Conservation (phyloP, 108 stramenopile species). For the Seminavis robusta region DNA sequence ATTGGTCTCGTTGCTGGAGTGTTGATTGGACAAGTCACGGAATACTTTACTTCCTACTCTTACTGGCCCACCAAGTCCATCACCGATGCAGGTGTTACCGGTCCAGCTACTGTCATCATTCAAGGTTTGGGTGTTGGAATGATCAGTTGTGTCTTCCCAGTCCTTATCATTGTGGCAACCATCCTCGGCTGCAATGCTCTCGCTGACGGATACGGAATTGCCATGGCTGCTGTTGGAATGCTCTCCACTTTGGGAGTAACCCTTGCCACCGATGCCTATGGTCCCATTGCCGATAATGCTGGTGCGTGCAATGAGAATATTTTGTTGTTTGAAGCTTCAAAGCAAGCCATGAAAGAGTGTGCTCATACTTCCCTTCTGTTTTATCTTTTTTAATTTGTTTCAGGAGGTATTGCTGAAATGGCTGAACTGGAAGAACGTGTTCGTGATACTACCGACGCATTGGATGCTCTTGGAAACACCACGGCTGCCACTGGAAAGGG, state of each 20-base stretch:
- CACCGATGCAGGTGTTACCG: slow-evolving; percentile 85
- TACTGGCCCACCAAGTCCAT: slow-evolving; percentile 82
- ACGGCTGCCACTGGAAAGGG: slow-evolving; percentile 97
- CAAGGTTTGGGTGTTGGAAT: slow-evolving; percentile 92
- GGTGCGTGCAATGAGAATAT: too few relatives aligned
- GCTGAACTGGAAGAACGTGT: slow-evolving; percentile 78
- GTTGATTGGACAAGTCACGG: slow-evolving; percentile 90
- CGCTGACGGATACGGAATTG: slow-evolving; percentile 85
- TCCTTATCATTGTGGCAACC: slow-evolving; percentile 77
- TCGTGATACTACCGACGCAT: slow-evolving; percentile 89
- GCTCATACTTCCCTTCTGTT: too few relatives aligned
- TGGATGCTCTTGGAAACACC: slow-evolving; percentile 96
- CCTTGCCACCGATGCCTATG: slow-evolving; percentile 93
- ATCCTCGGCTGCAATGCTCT: slow-evolving; percentile 84
- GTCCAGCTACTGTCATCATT: slow-evolving; percentile 93
- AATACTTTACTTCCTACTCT: slow-evolving; percentile 92
- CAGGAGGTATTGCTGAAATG: slow-evolving; percentile 98
- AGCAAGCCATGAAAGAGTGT: too few relatives aligned
- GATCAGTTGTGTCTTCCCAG: slow-evolving; percentile 87
- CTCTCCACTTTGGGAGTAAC: slow-evolving; percentile 89
- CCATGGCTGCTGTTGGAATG: slow-evolving; percentile 95
- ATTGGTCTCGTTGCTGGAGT: slow-evolving; percentile 87
- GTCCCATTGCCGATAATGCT: slow-evolving; percentile 95
- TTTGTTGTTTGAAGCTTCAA: too few relatives aligned
- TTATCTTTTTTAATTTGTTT: too few relatives aligned